phyloP scores from a whole-genome alignment of 306 rosid genomes.

The Coriaria nepalensis region DNA sequence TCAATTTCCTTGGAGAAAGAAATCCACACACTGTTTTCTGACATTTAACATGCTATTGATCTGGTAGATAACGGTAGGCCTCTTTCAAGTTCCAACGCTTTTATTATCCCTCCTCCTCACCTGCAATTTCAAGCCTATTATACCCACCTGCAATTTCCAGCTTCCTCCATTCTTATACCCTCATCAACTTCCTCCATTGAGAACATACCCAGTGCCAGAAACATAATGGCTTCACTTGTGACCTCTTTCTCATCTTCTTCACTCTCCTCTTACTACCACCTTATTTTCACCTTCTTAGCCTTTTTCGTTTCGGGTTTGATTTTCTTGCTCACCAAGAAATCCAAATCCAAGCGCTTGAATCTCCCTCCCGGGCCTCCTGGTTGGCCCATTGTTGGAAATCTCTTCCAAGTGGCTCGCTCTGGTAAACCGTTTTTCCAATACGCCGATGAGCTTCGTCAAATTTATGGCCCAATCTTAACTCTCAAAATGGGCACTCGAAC shows the following conservation, averaged over 20 bases:
- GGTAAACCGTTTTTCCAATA: conserved; percentile 64
- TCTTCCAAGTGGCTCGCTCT: conserved; percentile 59
- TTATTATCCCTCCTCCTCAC: conserved; percentile 21
- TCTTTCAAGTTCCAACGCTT: too few relatives aligned
- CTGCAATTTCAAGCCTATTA: conserved; percentile 67
- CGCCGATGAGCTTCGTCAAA: conserved; percentile 15
- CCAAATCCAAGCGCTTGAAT: conserved; percentile 27
- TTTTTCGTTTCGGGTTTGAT: conserved; percentile 34
- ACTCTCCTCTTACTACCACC: conserved; percentile 28
- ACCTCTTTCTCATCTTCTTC: conserved; percentile 18
- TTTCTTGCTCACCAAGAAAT: conserved; percentile 30
- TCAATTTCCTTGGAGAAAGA: too few relatives aligned
- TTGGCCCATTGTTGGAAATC: conserved; percentile 91
- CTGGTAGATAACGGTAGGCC: too few relatives aligned
- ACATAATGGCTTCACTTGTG: conserved; percentile 15
- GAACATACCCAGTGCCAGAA: too few relatives aligned
- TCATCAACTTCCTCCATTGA: neutral
- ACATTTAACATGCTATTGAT: too few relatives aligned
- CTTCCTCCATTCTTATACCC: conserved; percentile 24
- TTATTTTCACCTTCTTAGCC: conserved; percentile 38
- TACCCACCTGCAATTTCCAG: conserved; percentile 56
- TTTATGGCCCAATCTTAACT: conserved; percentile 66
- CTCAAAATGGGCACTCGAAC: conserved; percentile 75
- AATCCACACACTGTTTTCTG: too few relatives aligned
- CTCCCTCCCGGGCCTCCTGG: conserved; percentile 94